Percentiles rank a stretch among this genome's conserved stretches.
Evolutionary conservation across 805 yeast genomes (phyloP).

Genomic region (Monosporozyma unispora): DNA sequence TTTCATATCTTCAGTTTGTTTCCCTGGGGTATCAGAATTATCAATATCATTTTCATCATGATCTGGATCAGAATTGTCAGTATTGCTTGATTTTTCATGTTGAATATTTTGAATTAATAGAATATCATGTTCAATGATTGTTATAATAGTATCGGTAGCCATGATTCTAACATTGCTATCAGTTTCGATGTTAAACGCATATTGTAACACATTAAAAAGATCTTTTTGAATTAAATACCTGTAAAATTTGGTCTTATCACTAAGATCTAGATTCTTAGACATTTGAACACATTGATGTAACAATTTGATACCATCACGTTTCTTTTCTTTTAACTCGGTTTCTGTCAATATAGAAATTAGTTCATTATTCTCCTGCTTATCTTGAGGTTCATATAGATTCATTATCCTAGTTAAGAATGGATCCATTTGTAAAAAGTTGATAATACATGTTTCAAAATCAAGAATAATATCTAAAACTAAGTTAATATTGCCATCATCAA

Average conservation of each 20-base stretch:
- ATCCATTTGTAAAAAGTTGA: constrained; percentile 27
- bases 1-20: constrained; percentile 42
- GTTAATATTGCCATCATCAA: constrained; percentile 73
- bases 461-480: constrained; percentile 41
- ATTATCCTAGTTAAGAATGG: constrained; percentile 52
- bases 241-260: constrained; percentile 61
- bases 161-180: constrained; percentile 42
- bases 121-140: constrained; percentile 79
- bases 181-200: constrained; percentile 51
- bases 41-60: constrained; percentile 4
- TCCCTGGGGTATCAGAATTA: background rate
- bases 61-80: background rate
- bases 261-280: constrained; percentile 56
- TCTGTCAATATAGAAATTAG: constrained; percentile 2
- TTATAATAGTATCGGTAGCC: constrained; percentile 72
- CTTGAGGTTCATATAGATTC: constrained; percentile 36
- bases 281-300: constrained; percentile 72
- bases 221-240: constrained; percentile 57
- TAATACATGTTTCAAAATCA: constrained; percentile 27
- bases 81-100: constrained; percentile 12
- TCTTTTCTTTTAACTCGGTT: constrained; percentile 23
- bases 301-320: constrained; percentile 66
- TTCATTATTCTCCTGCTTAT: background rate
- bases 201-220: constrained; percentile 57
- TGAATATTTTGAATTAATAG: constrained; percentile 40